These are phyloP conservation scores for Leccinum ponderosum DNA, from an alignment of 1,284 basidiomycete species.

Conservation along the genomic window DNA sequence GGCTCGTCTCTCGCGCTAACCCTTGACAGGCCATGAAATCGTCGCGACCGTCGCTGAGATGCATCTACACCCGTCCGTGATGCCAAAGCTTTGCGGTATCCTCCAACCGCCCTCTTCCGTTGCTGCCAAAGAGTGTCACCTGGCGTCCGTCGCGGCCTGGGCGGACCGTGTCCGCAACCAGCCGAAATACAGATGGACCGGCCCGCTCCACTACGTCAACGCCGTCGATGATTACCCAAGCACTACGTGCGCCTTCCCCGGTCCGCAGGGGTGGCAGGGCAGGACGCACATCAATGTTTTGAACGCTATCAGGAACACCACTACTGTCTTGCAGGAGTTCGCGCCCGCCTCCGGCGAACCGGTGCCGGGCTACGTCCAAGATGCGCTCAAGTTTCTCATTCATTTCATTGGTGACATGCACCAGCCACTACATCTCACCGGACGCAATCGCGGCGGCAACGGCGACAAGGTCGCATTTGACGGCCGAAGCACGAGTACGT, in stretches of 20 bases:
- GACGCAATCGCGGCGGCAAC: conserved; percentile 85
- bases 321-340: conserved; percentile 56
- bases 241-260: conserved; percentile 75
- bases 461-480: conserved; percentile 71
- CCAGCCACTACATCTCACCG: conserved; percentile 87
- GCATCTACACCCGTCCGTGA: conserved; percentile 76
- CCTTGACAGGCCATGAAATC: conserved; percentile 63
- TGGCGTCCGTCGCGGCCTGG: conserved; percentile 85
- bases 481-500: conserved; percentile 63
- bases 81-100: conserved; percentile 68
- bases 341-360: conserved; percentile 20
- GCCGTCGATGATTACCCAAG: conserved; percentile 77
- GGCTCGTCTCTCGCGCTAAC: neutral
- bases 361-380: conserved; percentile 25
- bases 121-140: conserved; percentile 52
- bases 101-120: conserved; percentile 42
- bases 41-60: conserved; percentile 93
- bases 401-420: conserved; percentile 93
- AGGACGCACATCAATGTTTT: conserved; percentile 70
- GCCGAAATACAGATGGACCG: conserved; percentile 65
- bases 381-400: conserved; percentile 83
- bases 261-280: conserved; percentile 76
- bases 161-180: conserved; percentile 69
- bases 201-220: conserved; percentile 74
- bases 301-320: conserved; percentile 73